Percentiles rank a stretch among this genome's conserved stretches.
Evolutionary conservation across 1,284 basidiomycete genomes (phyloP).

Genomic region (Ceratobasidium sp.): DNA sequence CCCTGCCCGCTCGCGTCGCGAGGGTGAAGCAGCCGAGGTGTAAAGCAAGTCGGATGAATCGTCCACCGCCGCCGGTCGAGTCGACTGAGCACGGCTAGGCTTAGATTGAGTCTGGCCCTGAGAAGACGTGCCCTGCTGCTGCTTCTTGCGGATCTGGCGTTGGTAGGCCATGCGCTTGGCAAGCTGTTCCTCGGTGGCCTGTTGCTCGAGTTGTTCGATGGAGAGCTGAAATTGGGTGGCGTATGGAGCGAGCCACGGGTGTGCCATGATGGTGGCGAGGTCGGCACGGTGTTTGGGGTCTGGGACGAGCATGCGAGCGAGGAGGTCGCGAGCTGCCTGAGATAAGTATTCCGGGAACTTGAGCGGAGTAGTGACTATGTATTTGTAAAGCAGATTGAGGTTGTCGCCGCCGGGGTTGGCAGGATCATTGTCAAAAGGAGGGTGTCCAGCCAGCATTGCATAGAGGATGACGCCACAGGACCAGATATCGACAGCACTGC

Average conservation of each 20-base stretch:
- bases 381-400: constrained; percentile 98
- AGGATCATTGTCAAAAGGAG: constrained; percentile 99
- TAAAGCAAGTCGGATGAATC: constrained; percentile 34
- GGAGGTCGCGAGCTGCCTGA: constrained; percentile 77
- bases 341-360: constrained; percentile 96
- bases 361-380: constrained; percentile 96
- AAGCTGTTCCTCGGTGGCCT: constrained; percentile 87
- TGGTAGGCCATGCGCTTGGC: constrained; percentile 86
- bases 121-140: constrained; percentile 66
- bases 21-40: constrained; percentile 27
- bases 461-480: constrained; percentile 99
- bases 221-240: constrained; percentile 74
- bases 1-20: constrained; percentile 32
- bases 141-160: constrained; percentile 67
- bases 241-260: constrained; percentile 85
- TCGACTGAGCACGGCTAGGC: constrained; percentile 25
- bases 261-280: constrained; percentile 81
- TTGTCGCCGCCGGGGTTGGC: constrained; percentile 99
- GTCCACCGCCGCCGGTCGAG: constrained; percentile 17
- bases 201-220: constrained; percentile 83
- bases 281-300: constrained; percentile 81
- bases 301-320: constrained; percentile 89
- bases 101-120: constrained; percentile 53
- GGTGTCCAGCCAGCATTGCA: constrained; percentile 98
- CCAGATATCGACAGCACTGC: constrained; percentile 99